These are phyloP conservation scores for Eucalyptus marginata DNA, from an alignment of 345 rosid species.

Conservation along the genomic window DNA sequence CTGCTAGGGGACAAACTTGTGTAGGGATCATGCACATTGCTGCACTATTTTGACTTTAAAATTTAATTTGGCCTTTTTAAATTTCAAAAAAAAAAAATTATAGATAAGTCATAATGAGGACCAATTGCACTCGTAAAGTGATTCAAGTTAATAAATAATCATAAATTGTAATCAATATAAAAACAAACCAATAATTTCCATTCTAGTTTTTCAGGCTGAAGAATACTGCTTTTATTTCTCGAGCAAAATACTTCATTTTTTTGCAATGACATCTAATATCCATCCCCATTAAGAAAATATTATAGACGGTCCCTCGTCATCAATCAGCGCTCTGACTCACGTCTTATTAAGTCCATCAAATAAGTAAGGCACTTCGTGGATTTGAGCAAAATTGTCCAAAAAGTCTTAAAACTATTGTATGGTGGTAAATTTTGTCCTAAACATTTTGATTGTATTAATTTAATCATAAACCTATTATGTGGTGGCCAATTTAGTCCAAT, in stretches of 20 bases:
- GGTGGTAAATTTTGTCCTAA: accelerated
- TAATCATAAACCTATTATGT: background rate
- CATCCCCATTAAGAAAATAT: background rate
- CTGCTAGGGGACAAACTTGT: background rate
- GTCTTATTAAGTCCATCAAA: background rate
- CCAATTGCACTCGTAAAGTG: background rate
- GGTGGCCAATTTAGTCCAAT: background rate
- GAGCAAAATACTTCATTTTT: background rate
- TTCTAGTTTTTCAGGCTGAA: background rate
- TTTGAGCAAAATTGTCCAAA: background rate
- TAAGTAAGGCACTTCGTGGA: background rate
- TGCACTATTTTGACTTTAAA: background rate
- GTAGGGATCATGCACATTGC: background rate
- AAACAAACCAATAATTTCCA: background rate
- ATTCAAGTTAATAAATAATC: background rate
- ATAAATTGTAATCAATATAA: background rate
- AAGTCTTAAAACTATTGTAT: background rate
- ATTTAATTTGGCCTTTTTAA: background rate
- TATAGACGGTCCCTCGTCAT: background rate
- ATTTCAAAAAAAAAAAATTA: background rate
- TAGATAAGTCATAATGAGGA: background rate
- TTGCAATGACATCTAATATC: background rate
- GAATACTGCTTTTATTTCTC: background rate
- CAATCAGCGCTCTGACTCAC: background rate
- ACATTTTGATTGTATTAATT: background rate